Evolutionary conservation across 345 rosid genomes (phyloP).

Genomic region (Euphorbia tirucalli): DNA sequence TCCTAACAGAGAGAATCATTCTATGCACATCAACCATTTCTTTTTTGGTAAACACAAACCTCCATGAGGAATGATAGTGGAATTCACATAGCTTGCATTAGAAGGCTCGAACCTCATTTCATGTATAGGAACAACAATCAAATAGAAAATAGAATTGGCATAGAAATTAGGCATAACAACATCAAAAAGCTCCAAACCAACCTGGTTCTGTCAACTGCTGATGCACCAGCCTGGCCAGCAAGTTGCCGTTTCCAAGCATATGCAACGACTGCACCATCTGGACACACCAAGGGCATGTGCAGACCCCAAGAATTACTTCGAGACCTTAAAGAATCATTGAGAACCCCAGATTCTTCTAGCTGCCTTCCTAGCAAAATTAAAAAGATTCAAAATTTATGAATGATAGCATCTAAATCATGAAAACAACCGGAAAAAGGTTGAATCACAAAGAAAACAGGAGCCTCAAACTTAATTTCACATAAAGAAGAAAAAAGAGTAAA

Average conservation of each 20-base stretch:
- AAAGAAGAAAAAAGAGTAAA: too few relatives aligned
- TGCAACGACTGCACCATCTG: slow-evolving; percentile 95
- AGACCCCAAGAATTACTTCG: slow-evolving; percentile 90
- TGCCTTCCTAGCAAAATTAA: slow-evolving; percentile 57
- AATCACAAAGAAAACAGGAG: not conserved
- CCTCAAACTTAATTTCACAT: not conserved
- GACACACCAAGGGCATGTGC: slow-evolving; percentile 95
- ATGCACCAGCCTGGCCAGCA: slow-evolving; percentile 99
- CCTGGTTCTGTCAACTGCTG: slow-evolving; percentile 98
- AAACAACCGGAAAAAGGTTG: not conserved
- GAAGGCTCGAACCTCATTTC: too few relatives aligned
- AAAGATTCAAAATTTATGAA: slow-evolving; percentile 3
- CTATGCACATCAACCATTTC: not conserved
- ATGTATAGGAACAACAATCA: too few relatives aligned
- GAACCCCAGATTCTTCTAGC: slow-evolving; percentile 83
- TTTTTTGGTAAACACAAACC: too few relatives aligned
- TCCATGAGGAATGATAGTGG: not conserved
- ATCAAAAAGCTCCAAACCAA: slow-evolving; percentile 17
- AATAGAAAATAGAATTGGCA: too few relatives aligned
- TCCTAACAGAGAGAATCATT: not conserved
- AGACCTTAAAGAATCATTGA: slow-evolving; percentile 67
- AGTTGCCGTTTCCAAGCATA: slow-evolving; percentile 99
- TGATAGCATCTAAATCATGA: not conserved
- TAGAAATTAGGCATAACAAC: not conserved
- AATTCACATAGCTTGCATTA: not conserved